Base-by-base conservation (phyloP, 2,329 filamentous ascomycete genomes). In the Colletotrichum euphorbiae region DNA sequence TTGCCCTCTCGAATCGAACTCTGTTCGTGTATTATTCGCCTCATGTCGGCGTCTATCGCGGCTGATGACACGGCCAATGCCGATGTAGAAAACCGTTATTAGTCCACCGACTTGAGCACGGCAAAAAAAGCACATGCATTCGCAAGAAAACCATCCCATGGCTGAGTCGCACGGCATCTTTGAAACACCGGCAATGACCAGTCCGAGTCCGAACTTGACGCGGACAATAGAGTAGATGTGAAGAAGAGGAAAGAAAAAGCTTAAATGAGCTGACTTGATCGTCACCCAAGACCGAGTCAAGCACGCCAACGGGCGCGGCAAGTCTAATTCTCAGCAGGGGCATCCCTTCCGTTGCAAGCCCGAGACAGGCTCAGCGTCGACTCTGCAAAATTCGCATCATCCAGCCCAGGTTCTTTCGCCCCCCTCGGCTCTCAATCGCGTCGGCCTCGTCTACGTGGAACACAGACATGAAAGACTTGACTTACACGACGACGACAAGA, bases 201-300 rank as follows among this genome's bases (percentile, higher is more conserved):
- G 54, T 64, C 59, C 52, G 64, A 33, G 54, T 64, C 59, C 52
- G 64, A 64, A 54, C 45, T 57, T 51, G n/a, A n/a, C n/a, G 15
- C 24, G 48, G 21, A n/a, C 48, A 15, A 36, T n/a, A n/a, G n/a
- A 31, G 19, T 6, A n/a, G 28, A 46, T 28, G 28, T 28, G 28
- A 28, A 6, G 6, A 38, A 38, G 36, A 13, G 15, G 2, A 38
- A 3, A 38, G 13, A 5, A 38, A 38, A 67, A 63, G 52, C 58
- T 56, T 52, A 57, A 57, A 63, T 57, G 33, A 28, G 45, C 64
- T 52, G 64, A 67, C 51, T 58, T 57, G 50, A 19, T 7, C 64
- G 19, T 45, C 51, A 31, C 51, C 64, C 58, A 52, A 51, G 58
- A 19, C 50, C 50, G 42, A 7, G 42, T 68, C 54, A 59, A 54